Evolutionary conservation across 257 asterid species (phyloP), one percentile per base, ranked within the genome.

Genomic region (Nicotiana tomentosiformis): DNA sequence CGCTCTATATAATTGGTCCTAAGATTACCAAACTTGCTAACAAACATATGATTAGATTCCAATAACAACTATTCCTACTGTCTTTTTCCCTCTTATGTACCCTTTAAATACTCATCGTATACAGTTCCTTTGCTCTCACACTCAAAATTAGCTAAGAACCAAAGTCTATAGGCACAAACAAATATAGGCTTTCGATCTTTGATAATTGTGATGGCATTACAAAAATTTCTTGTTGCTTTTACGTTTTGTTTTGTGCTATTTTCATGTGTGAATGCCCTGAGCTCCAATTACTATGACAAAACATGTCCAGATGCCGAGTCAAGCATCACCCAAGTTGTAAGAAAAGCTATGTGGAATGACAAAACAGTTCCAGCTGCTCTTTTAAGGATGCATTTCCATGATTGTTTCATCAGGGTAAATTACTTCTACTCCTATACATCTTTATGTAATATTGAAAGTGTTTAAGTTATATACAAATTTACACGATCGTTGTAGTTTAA

Each of bases 331-430:
- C 55, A 85, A 18, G 89, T 78, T n/a, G 95, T 95, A 4, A 87
- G 81, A 77, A 93, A 87, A 80, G 92, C 93, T 77, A 90, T 90
- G 87, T 67, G 69, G 64, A 95, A 91, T 85, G 98, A 93, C 85
- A 89, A 69, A 81, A 92, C 96, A 10, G 97, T 93, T 49, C 92
- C 98, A 1, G 98, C 98, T 17, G 98, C 98, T 15, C 85, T 95
- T 2, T 96, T 95, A 12, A 85, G 97, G 84, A 91, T 91, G 97
- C 96, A 95, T 67, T 95, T 95, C 87, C 98, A 95, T 81, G 97
- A 95, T 77, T 95, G 98, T 84, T 95, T 95, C 77, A 83, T 95
- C 58, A 91, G 96, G 87, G 98, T 95, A 87, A 43, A 43, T 43
- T 43, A 43, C 7, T 66, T 39, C 9, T 20, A 23, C 0, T 23